Evolutionary conservation across 805 yeast species (phyloP).

Genomic region (Suhomyces sp.): DNA sequence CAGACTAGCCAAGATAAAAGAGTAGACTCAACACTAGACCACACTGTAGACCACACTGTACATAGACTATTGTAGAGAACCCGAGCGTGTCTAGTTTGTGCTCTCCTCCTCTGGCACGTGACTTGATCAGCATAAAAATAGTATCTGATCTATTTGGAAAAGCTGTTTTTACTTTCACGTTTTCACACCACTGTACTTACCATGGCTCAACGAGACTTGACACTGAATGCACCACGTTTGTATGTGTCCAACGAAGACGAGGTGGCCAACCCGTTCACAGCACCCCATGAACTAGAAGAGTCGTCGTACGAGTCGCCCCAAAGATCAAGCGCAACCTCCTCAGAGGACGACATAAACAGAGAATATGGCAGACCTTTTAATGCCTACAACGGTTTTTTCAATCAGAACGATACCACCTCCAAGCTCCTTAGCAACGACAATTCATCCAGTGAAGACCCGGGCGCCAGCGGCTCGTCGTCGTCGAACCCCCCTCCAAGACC

Average conservation of each 20-base stretch:
- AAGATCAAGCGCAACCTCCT: slow-evolving; percentile 9
- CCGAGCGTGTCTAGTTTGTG: too few species aligned
- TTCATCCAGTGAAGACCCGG: slow-evolving; percentile 11
- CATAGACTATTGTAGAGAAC: too few species aligned
- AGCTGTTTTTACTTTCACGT: background rate
- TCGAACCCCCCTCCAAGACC: background rate
- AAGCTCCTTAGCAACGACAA: slow-evolving; percentile 28
- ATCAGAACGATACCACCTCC: slow-evolving; percentile 35
- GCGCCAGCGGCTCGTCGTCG: slow-evolving; percentile 1
- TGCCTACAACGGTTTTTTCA: slow-evolving; percentile 41
- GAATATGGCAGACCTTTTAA: slow-evolving; percentile 37
- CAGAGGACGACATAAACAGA: slow-evolving; percentile 15
- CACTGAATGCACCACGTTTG: slow-evolving; percentile 22
- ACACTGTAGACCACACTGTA: too few species aligned
- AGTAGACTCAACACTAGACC: too few species aligned
- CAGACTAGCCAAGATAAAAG: too few species aligned
- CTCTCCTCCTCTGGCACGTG: background rate
- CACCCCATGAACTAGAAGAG: slow-evolving; percentile 8
- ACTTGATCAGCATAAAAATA: background rate
- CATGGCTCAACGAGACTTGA: slow-evolving; percentile 30
- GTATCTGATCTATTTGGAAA: background rate
- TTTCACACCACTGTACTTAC: background rate
- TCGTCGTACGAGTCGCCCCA: slow-evolving; percentile 9
- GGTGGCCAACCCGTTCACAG: slow-evolving; percentile 10
- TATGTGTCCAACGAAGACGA: slow-evolving; percentile 4